A percentile compares a stretch with the other conserved stretches of the same genome.
These are phyloP conservation scores for Glycine tomentella DNA, from an alignment of 306 rosid genomes.

Conservation along the genomic window DNA sequence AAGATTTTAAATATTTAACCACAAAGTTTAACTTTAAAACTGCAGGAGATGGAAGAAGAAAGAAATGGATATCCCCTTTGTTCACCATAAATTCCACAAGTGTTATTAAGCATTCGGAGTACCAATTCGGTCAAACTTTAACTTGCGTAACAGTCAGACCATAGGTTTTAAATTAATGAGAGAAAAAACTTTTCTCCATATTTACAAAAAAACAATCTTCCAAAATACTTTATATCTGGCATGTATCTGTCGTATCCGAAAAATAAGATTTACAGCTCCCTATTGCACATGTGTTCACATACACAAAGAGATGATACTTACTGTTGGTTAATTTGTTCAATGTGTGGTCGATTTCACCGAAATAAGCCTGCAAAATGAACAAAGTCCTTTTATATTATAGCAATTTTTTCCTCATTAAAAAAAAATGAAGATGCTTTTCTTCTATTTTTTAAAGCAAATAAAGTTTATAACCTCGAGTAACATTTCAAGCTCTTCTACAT, in stretches of 20 bases:
- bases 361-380: slow-evolving; percentile 79
- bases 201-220: slow-evolving; percentile 19
- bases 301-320: slow-evolving; percentile 41
- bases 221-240: slow-evolving; percentile 1
- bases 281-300: not conserved
- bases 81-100: too few relatives aligned
- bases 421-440: slow-evolving; percentile 19
- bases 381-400: slow-evolving; percentile 31
- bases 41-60: too few relatives aligned
- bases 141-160: too few relatives aligned
- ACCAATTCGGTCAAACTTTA: too few relatives aligned
- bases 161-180: too few relatives aligned
- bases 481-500: slow-evolving; percentile 97
- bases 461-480: slow-evolving; percentile 74
- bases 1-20: too few relatives aligned
- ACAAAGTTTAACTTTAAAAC: too few relatives aligned
- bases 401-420: not conserved
- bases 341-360: slow-evolving; percentile 90
- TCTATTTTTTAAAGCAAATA: slow-evolving; percentile 17
- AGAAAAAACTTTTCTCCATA: not conserved
- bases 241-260: not conserved
- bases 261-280: slow-evolving; percentile 19
- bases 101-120: too few relatives aligned
- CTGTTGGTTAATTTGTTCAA: slow-evolving; percentile 86
- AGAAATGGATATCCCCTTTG: too few relatives aligned